Conservation (phyloP, 2,329 filamentous ascomycete genomes). For the Calonectria naviculata region DNA sequence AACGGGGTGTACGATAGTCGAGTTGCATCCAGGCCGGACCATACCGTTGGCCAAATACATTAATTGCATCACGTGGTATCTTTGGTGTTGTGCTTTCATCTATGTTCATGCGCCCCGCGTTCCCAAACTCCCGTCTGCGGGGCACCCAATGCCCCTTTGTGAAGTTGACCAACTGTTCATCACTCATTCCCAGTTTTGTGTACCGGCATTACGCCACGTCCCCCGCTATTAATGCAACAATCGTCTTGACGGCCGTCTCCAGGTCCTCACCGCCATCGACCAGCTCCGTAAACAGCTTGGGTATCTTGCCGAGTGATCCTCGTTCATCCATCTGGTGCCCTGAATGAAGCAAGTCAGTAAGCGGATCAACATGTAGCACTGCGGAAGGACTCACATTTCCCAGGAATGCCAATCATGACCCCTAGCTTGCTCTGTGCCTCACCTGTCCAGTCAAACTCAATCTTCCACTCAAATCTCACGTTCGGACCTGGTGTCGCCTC, state of each 20-base stretch:
- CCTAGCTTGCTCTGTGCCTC: slow-evolving; percentile 71
- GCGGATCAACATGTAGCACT: background rate
- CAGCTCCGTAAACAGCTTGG: slow-evolving; percentile 69
- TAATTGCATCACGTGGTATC: slow-evolving; percentile 31
- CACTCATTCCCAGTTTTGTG: background rate
- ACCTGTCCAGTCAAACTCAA: slow-evolving; percentile 78
- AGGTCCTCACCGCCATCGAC: slow-evolving; percentile 66
- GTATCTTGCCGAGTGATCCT: slow-evolving; percentile 66
- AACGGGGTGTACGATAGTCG: slow-evolving; percentile 18
- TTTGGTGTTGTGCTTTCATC: background rate
- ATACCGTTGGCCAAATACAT: slow-evolving; percentile 25
- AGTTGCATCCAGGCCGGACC: slow-evolving; percentile 13
- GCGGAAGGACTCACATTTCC: slow-evolving; percentile 66
- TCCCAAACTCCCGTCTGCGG: background rate
- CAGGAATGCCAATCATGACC: slow-evolving; percentile 67
- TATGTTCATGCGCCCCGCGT: slow-evolving; percentile 15
- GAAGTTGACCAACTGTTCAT: background rate
- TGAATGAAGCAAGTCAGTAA: slow-evolving; percentile 44
- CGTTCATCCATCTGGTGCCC: slow-evolving; percentile 70
- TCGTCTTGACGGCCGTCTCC: slow-evolving; percentile 65
- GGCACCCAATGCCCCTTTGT: background rate
- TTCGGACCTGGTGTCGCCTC: slow-evolving; percentile 49
- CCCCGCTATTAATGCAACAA: slow-evolving; percentile 70
- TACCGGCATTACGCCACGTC: slow-evolving; percentile 41
- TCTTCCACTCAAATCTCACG: slow-evolving; percentile 70